A percentile compares a stretch with the other conserved stretches of the same genome.
These are phyloP conservation scores for Ogataea nakhonphanomensis DNA, from an alignment of 805 yeast genomes.

Conservation along the genomic window DNA sequence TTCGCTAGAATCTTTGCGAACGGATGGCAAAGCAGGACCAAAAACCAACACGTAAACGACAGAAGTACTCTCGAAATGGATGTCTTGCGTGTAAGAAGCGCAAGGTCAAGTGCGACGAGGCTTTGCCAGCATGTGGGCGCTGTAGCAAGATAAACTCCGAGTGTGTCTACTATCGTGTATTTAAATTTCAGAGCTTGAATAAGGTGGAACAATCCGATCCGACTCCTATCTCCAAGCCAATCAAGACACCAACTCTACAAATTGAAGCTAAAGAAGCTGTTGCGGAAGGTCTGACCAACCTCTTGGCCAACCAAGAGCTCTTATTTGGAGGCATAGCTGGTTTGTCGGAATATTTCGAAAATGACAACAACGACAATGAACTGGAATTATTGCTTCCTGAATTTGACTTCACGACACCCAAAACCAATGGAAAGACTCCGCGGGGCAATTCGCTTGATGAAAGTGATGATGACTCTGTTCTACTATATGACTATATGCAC, in stretches of 20 bases:
- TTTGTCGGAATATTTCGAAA: conserved; percentile 12
- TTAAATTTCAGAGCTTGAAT: conserved; percentile 25
- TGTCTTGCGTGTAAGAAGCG: conserved; percentile 40
- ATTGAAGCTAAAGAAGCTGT: conserved; percentile 3
- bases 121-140: conserved; percentile 34
- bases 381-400: conserved; percentile 13
- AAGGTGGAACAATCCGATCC: background rate
- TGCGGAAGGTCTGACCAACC: conserved; percentile 14
- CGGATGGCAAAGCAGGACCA: conserved; percentile 4
- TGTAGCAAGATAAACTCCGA: conserved; percentile 33
- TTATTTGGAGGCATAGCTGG: conserved; percentile 23
- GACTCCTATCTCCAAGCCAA: background rate
- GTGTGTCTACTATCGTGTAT: conserved; percentile 33
- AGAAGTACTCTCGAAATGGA: conserved; percentile 39
- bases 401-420: conserved; percentile 5
- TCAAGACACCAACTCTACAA: background rate
- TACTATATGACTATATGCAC: conserved; percentile 21
- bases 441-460: background rate
- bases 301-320: conserved; percentile 24
- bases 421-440: background rate
- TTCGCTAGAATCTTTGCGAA: background rate
- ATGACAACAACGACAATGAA: conserved; percentile 8
- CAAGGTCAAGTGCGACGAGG: conserved; percentile 37
- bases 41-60: conserved; percentile 24
- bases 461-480: background rate